Conservation (phyloP, 805 yeast genomes). For the Suhomyces xylopsoci region DNA sequence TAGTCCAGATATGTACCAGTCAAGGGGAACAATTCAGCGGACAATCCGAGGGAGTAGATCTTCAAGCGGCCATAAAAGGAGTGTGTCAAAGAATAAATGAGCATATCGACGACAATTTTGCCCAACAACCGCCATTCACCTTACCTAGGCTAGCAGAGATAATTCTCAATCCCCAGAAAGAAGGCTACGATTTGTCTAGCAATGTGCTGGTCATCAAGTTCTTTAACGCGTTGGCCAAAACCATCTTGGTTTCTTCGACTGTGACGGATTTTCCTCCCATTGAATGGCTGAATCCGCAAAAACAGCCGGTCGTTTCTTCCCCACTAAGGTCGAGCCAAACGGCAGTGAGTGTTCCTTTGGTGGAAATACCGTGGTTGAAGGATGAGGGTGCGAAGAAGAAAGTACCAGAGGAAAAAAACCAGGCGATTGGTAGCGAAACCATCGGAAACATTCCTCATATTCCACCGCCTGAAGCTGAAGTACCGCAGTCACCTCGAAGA, state of each 20-base stretch:
- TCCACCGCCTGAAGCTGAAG: not conserved
- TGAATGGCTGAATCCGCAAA: not conserved
- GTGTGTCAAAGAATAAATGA: conserved; percentile 26
- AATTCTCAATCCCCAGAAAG: conserved; percentile 35
- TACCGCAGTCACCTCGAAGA: conserved; percentile 1
- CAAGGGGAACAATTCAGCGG: conserved; percentile 4
- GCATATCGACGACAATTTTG: conserved; percentile 27
- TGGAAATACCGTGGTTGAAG: conserved; percentile 30
- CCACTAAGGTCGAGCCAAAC: conserved; percentile 6
- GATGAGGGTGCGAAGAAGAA: conserved; percentile 13
- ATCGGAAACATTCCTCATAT: not conserved
- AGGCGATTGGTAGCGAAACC: not conserved
- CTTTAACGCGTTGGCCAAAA: conserved; percentile 39
- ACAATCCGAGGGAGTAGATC: conserved; percentile 10
- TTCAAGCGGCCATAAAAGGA: conserved; percentile 1
- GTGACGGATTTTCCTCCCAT: conserved; percentile 19
- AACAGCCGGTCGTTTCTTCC: not conserved
- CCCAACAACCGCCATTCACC: conserved; percentile 46
- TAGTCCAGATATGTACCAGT: conserved; percentile 4
- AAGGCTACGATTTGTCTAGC: conserved; percentile 30
- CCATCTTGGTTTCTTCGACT: conserved; percentile 27
- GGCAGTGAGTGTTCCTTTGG: conserved; percentile 17
- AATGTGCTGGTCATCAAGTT: conserved; percentile 38
- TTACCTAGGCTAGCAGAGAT: conserved; percentile 47
- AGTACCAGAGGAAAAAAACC: not conserved